Evolutionary conservation across 495 filamentous ascomycete genomes (phyloP), one percentile per base, ranked within the genome.

Genomic region (Ramalina peruviana): DNA sequence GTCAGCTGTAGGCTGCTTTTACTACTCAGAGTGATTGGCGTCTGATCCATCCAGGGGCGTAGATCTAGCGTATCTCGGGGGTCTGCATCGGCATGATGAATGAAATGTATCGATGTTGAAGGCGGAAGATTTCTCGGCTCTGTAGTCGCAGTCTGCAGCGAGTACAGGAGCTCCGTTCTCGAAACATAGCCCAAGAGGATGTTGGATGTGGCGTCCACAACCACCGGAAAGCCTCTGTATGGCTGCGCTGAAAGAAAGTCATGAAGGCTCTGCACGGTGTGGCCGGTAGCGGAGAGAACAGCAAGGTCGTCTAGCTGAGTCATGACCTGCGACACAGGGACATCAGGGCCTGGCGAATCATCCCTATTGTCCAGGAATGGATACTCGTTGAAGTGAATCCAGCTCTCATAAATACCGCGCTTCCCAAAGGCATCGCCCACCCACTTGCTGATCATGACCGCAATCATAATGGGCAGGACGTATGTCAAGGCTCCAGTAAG

Each of bases 401-500:
- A 98, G 42, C 80, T 84, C 60, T 98, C 92, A 70, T 98, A 98
- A 64, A 98, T 98, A 26, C 93, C 92, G 16, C 85, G 79, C 44
- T 86, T 86, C 16, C 85, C 86, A 65, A 98, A 94, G 25, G 90
- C 92, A 64, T 98, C 92, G 59, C 92, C 92, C 19, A 94, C 88
- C 92, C 92, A 98, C 66, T 98, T 98, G 52, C 83, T 85, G 20
- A 97, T 68, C 90, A 98, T 94, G 52, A 98, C 92, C n/a, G 93
- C 88, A 52, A 98, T 85, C 92, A 98, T 98, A 61, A 98, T 97
- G 17, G 92, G 92, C 11, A 98, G 80, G 30, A 98, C 92, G 62
- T 98, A 97, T 0, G 89, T 94, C 13, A 98, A 70, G 0, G 92
- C 93, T 23, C 92, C 92, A 0, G 92, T 98, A 25, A 98, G 79